Evolutionary conservation across 2,329 filamentous ascomycete species (phyloP).

Genomic region (Aspergillus pseudoterreus): DNA sequence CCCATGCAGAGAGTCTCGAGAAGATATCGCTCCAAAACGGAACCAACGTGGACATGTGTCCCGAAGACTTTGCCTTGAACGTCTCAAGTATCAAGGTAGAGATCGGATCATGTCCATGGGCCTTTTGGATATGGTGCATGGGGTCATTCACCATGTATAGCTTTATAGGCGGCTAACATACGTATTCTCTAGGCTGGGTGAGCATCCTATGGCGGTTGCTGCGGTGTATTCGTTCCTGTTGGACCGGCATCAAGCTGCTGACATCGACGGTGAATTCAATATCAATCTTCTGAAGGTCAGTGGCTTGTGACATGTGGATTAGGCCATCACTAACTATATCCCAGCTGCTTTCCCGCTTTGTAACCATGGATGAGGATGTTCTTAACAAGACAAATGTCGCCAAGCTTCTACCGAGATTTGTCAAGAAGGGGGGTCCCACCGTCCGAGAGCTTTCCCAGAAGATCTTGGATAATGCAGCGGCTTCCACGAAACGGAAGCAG

Average conservation of each 20-base stretch:
- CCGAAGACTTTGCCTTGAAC: background rate
- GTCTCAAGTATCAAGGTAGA: background rate
- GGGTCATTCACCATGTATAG: background rate
- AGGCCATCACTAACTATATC: constrained; percentile 19
- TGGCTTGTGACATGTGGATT: background rate
- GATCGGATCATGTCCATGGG: background rate
- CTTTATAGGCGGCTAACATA: constrained; percentile 23
- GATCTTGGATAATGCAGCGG: constrained; percentile 49
- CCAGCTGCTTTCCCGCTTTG: constrained; percentile 53
- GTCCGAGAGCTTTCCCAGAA: constrained; percentile 54
- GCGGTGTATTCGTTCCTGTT: constrained; percentile 48
- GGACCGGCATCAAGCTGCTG: constrained; percentile 47
- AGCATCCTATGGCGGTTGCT: constrained; percentile 46
- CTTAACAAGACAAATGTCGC: constrained; percentile 58
- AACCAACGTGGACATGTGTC: background rate
- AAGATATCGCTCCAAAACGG: background rate
- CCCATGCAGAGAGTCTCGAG: background rate
- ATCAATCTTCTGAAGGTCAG: constrained; percentile 45
- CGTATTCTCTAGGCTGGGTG: constrained; percentile 41
- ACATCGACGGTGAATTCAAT: constrained; percentile 44
- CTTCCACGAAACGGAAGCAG: constrained; percentile 43
- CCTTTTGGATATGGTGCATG: background rate
- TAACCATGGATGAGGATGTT: constrained; percentile 55
- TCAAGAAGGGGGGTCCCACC: constrained; percentile 57
- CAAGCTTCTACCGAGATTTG: constrained; percentile 55